Conservation (phyloP, 495 filamentous ascomycete genomes). For the Apodospora peruviana region DNA sequence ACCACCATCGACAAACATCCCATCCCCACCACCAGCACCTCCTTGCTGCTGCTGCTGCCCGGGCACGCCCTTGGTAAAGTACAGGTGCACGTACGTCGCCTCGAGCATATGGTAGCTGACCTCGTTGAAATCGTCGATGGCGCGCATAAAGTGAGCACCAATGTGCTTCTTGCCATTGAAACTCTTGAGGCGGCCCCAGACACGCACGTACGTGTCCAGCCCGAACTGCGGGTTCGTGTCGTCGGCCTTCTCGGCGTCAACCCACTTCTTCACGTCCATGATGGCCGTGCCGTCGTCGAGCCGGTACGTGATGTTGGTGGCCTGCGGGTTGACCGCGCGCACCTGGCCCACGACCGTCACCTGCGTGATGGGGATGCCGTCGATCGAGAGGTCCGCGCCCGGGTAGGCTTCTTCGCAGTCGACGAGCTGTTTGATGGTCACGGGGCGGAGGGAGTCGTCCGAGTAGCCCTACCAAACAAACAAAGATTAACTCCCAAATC, state of each 20-base stretch:
- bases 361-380: slow-evolving; percentile 58
- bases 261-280: slow-evolving; percentile 90
- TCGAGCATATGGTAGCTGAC: slow-evolving; percentile 85
- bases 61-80: slow-evolving; percentile 71
- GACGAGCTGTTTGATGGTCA: slow-evolving; percentile 90
- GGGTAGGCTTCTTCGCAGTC: slow-evolving; percentile 71
- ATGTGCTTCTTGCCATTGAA: slow-evolving; percentile 78
- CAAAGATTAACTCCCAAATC: not conserved
- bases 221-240: slow-evolving; percentile 35
- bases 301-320: slow-evolving; percentile 86
- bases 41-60: slow-evolving; percentile 13
- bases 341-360: slow-evolving; percentile 87
- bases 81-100: slow-evolving; percentile 78
- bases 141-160: slow-evolving; percentile 71
- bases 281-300: slow-evolving; percentile 92
- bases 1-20: slow-evolving; percentile 48
- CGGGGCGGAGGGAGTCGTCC: slow-evolving; percentile 74
- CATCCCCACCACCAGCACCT: slow-evolving; percentile 41
- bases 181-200: slow-evolving; percentile 70
- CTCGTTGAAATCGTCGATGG: slow-evolving; percentile 82
- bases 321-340: slow-evolving; percentile 75
- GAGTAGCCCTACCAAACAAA: slow-evolving; percentile 22
- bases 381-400: slow-evolving; percentile 68
- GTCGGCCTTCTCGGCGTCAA: slow-evolving; percentile 57
- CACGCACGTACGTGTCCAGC: slow-evolving; percentile 72